phyloP scores from a whole-genome alignment of 73 alveolate species.

The Stentor roeselii region DNA sequence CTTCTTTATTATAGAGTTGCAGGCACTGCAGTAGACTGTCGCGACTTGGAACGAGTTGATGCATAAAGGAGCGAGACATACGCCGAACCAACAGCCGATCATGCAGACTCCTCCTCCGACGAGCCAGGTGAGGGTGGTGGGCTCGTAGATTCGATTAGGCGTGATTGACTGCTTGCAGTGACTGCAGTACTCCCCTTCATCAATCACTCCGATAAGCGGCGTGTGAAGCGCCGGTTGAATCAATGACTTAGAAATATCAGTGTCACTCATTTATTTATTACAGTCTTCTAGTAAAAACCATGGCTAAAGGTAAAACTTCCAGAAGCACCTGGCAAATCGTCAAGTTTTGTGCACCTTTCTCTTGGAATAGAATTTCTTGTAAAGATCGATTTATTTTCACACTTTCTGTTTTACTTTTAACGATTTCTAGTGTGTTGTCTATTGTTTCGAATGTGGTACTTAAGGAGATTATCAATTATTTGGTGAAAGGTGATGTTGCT shows the following conservation, averaged over 20 bases:
- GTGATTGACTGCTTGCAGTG: background rate
- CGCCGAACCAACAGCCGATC: slow-evolving; percentile 25
- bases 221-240: background rate
- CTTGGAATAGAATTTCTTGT: background rate
- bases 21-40: background rate
- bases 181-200: background rate
- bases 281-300: too few species aligned
- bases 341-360: slow-evolving; percentile 8
- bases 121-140: background rate
- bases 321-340: background rate
- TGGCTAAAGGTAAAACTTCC: background rate
- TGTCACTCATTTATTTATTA: background rate
- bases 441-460: background rate
- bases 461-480: background rate
- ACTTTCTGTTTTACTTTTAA: background rate
- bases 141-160: background rate
- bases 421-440: background rate
- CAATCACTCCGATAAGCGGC: background rate
- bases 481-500: background rate
- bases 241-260: background rate
- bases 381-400: background rate
- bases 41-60: background rate
- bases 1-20: background rate
- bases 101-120: slow-evolving; percentile 14
- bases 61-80: background rate